Base-by-base conservation (phyloP, 2,329 filamentous ascomycete species). In the Celoporthe dispersa region DNA sequence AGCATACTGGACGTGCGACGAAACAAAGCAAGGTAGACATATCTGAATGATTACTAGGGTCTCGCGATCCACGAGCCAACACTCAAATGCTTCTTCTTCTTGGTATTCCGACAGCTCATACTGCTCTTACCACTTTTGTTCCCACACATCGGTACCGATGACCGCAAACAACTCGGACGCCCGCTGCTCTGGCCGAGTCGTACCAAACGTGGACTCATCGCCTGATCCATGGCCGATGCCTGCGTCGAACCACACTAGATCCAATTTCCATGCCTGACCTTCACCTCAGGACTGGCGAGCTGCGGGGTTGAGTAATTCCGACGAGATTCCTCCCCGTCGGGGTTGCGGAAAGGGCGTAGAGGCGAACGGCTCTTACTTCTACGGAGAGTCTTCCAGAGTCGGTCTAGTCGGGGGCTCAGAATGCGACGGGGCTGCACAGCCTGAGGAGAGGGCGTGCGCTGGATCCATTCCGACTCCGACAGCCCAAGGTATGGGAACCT, bases 221-320 rank as follows among this genome's bases (percentile, higher is more conserved):
- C 16, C 39, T 61, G 57, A 12, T 33, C 66, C 19, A 25, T 55
- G 22, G 68, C 61, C 44, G 48, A 72, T 28, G 22, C 51, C 31
- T 72, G 61, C 65, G 68, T 57, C 59, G 70, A 72, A 70, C 70
- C 68, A 70, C 70, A 72, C 70, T 72, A 72, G 62, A 72, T 72
- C 70, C 70, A 72, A 59, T 72, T 72, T 61, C 70, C 68, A 63
- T 64, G 57, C 51, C 57, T 67, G 48, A 66, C 65, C 31, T 68
- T 64, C 48, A 53, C 62, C 35, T 63, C 39, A 5, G 51, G 68
- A 35, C 57, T 41, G 41, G 22, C 48, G 14, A 70, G 59, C 8
- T 70, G 48, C 55, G 70, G 65, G 16, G 65, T 68, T 11, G 70
- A 68, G 25, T 64, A 48, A 57, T 72, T 72, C 31, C 68, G 57